phyloP scores from a whole-genome alignment of 2,329 filamentous ascomycete genomes.

The Paecilomyces sp. region DNA sequence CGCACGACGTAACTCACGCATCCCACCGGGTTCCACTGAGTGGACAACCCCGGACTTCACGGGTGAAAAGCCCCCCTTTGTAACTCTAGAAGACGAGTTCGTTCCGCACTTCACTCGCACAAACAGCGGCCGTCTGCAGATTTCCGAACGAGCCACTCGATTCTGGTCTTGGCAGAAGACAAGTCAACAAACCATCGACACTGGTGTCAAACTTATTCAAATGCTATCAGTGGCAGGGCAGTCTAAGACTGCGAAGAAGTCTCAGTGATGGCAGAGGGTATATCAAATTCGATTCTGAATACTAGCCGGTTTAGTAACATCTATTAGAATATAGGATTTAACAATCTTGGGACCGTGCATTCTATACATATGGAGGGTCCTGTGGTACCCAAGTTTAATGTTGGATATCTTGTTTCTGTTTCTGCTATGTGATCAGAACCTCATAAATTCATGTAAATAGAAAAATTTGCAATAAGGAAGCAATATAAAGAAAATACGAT shows the following conservation, averaged over 20 bases:
- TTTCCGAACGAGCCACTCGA: slow-evolving; percentile 36
- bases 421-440: neutral
- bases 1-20: slow-evolving; percentile 10
- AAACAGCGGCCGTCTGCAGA: slow-evolving; percentile 10
- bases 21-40: slow-evolving; percentile 24
- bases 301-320: too few relatives aligned
- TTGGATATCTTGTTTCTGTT: neutral
- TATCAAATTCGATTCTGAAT: too few relatives aligned
- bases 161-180: slow-evolving; percentile 49
- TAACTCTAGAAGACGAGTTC: neutral
- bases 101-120: neutral
- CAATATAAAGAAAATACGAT: neutral
- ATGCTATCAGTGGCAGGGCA: slow-evolving; percentile 23
- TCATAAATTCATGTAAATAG: neutral
- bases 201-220: slow-evolving; percentile 46
- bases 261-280: too few relatives aligned
- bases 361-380: neutral
- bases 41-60: slow-evolving; percentile 10
- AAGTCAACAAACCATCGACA: slow-evolving; percentile 44
- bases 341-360: too few relatives aligned
- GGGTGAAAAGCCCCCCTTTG: neutral
- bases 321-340: too few relatives aligned
- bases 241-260: neutral
- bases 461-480: neutral
- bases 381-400: neutral